A percentile compares a stretch with the other conserved stretches of the same genome.
Conservation (phyloP, 495 filamentous ascomycete species). For the Parachaetomium inaequale region DNA sequence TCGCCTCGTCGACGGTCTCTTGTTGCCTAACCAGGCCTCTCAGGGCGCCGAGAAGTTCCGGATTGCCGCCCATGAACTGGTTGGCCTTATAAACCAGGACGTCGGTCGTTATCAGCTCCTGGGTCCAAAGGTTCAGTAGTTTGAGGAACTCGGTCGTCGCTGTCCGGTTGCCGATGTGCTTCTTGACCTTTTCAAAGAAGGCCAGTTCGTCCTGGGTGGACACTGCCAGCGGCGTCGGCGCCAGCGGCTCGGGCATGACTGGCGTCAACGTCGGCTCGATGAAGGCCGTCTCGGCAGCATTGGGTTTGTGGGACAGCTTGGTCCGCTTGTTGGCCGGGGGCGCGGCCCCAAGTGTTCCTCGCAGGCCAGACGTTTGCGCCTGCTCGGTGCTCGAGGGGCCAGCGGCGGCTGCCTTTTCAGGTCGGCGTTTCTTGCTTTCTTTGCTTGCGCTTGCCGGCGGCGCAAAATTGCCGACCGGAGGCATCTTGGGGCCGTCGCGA, state of each 20-base stretch:
- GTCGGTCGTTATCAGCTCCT: constrained; percentile 80
- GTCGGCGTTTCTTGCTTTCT: constrained; percentile 71
- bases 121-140: constrained; percentile 87
- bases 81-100: constrained; percentile 75
- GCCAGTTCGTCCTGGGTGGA: constrained; percentile 71
- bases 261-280: constrained; percentile 86
- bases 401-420: constrained; percentile 38
- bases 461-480: constrained; percentile 90
- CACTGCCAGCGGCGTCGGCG: constrained; percentile 62
- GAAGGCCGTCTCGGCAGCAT: constrained; percentile 56
- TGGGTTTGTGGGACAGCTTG: constrained; percentile 60
- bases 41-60: constrained; percentile 82
- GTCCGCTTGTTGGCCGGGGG: constrained; percentile 53
- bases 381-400: constrained; percentile 31
- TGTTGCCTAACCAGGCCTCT: constrained; percentile 70
- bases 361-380: constrained; percentile 34
- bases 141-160: constrained; percentile 93
- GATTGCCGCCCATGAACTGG: constrained; percentile 81
- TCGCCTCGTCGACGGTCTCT: constrained; percentile 68
- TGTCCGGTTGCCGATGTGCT: constrained; percentile 87
- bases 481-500: constrained; percentile 66
- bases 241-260: constrained; percentile 77
- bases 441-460: constrained; percentile 72
- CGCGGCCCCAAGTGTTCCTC: constrained; percentile 33
- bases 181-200: constrained; percentile 96